These are phyloP conservation scores for Blastocrithidia nonstop DNA, from an alignment of 208 protist species.

Conservation along the genomic window DNA sequence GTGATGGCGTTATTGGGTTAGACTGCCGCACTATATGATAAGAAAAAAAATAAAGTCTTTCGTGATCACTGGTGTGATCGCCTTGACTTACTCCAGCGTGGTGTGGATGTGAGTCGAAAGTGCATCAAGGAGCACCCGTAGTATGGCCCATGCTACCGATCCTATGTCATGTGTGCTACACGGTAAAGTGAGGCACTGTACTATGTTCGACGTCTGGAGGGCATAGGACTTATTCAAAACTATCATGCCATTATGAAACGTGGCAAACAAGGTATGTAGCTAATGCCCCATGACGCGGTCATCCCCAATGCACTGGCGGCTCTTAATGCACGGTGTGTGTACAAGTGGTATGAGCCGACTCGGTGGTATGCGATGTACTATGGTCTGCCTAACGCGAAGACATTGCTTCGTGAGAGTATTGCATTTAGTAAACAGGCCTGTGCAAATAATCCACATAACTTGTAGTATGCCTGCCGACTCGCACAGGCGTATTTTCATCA, in stretches of 20 bases:
- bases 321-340: slow-evolving; percentile 57
- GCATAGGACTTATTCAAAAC: slow-evolving; percentile 64
- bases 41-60: slow-evolving; percentile 64
- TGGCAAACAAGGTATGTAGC: slow-evolving; percentile 38
- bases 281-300: slow-evolving; percentile 51
- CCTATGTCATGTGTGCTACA: slow-evolving; percentile 61
- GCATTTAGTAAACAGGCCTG: slow-evolving; percentile 38
- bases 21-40: slow-evolving; percentile 62
- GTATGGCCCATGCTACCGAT: slow-evolving; percentile 72
- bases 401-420: slow-evolving; percentile 33
- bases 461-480: slow-evolving; percentile 69
- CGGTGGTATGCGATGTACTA: slow-evolving; percentile 34
- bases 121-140: slow-evolving; percentile 75
- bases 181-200: slow-evolving; percentile 65
- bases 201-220: slow-evolving; percentile 49
- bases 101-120: slow-evolving; percentile 76
- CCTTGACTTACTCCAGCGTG: slow-evolving; percentile 68
- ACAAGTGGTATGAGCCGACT: slow-evolving; percentile 54
- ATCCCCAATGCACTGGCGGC: slow-evolving; percentile 55
- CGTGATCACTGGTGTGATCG: slow-evolving; percentile 75
- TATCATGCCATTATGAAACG: slow-evolving; percentile 65
- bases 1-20: slow-evolving; percentile 78
- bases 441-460: slow-evolving; percentile 42
- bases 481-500: slow-evolving; percentile 68
- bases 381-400: slow-evolving; percentile 26